Percentiles rank a stretch among this genome's conserved stretches.
Conservation (phyloP, 352 stramenopile species). For the Phytophthora agathidicida region DNA sequence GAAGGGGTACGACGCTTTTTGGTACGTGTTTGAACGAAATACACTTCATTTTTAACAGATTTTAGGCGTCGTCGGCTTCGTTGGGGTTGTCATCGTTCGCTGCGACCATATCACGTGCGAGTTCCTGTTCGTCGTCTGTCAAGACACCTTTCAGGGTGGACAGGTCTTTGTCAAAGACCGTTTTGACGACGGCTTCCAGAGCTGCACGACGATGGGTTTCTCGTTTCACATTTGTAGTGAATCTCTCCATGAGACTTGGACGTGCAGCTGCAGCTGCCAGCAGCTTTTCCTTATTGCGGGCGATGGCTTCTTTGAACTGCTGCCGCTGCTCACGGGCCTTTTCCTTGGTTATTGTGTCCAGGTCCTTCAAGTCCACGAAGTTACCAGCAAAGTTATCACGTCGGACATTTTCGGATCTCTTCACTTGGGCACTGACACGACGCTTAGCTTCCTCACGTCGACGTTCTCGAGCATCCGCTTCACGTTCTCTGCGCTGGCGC, state of each 20-base stretch:
- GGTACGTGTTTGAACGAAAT: constrained; percentile 4
- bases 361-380: constrained; percentile 49
- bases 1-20: too few species aligned
- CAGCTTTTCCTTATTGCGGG: constrained; percentile 69
- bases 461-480: constrained; percentile 51
- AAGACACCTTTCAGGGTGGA: constrained; percentile 65
- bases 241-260: constrained; percentile 80
- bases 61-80: constrained; percentile 4
- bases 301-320: constrained; percentile 66
- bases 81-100: constrained; percentile 27
- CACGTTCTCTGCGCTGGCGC: constrained; percentile 44
- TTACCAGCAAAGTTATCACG: constrained; percentile 53
- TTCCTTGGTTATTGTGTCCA: constrained; percentile 54
- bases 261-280: constrained; percentile 47
- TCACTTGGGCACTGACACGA: constrained; percentile 64
- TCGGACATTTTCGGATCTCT: constrained; percentile 49
- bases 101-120: constrained; percentile 57
- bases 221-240: constrained; percentile 69
- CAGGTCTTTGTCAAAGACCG: constrained; percentile 73
- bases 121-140: constrained; percentile 71
- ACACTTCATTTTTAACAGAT: constrained; percentile 14
- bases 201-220: constrained; percentile 74
- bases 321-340: constrained; percentile 60
- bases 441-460: constrained; percentile 49
- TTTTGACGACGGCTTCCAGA: constrained; percentile 71